Conservation (phyloP, 129 eudicot genomes). For the Centaurea solstitialis region DNA sequence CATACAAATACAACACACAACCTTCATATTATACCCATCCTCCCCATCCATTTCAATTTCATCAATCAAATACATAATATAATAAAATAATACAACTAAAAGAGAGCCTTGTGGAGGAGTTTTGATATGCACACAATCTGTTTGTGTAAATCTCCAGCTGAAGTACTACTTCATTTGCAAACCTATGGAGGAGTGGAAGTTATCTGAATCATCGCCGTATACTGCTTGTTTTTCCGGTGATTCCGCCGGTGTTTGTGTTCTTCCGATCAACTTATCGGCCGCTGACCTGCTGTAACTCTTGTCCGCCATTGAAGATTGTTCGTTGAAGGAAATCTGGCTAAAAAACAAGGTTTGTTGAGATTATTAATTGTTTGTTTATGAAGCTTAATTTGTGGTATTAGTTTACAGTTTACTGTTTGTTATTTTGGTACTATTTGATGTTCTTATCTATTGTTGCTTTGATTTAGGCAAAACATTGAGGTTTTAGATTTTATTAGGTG, state of each 20-base stretch:
- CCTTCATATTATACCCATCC: slow-evolving; percentile 19
- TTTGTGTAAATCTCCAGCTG: slow-evolving; percentile 27
- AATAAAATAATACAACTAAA: neutral
- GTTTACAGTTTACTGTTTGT: slow-evolving; percentile 7
- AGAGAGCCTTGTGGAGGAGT: slow-evolving; percentile 7
- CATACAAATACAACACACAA: slow-evolving; percentile 23
- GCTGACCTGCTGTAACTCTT: neutral
- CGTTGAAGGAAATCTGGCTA: slow-evolving; percentile 28
- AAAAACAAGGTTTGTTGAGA: slow-evolving; percentile 21
- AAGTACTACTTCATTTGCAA: slow-evolving; percentile 19
- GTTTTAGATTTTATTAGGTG: neutral
- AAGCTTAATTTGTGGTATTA: neutral
- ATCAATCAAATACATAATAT: slow-evolving; percentile 14
- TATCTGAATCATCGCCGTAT: slow-evolving; percentile 30
- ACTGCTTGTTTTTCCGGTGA: slow-evolving; percentile 9
- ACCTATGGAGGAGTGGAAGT: slow-evolving; percentile 42
- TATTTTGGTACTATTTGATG: slow-evolving; percentile 12
- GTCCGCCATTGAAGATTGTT: slow-evolving; percentile 21
- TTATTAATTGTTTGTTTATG: slow-evolving; percentile 7
- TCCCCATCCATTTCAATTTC: slow-evolving; percentile 20
- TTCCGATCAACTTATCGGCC: slow-evolving; percentile 19
- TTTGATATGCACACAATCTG: slow-evolving; percentile 31
- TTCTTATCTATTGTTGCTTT: neutral
- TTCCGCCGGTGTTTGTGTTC: slow-evolving; percentile 20
- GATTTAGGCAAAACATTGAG: neutral